Evolutionary conservation across 108 stramenopile genomes (phyloP).

Genomic region (Schizochytrium sp.): DNA sequence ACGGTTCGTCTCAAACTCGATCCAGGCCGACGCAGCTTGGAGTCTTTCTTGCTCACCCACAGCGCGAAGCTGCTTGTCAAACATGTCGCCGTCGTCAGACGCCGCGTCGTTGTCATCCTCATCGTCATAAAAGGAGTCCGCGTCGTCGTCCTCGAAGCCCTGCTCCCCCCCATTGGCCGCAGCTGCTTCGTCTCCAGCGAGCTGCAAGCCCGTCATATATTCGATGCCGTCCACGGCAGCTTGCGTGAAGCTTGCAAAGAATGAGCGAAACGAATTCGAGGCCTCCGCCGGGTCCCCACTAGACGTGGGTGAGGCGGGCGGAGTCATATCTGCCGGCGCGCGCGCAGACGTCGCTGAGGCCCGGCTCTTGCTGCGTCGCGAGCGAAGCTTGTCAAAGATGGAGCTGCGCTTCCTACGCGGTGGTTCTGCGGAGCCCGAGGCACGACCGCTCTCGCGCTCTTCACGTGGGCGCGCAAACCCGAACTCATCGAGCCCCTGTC

Average conservation of each 20-base stretch:
- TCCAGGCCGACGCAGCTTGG: background rate
- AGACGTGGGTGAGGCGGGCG: background rate
- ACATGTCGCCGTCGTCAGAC: background rate
- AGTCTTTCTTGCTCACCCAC: background rate
- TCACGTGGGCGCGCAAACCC: background rate
- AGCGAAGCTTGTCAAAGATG: background rate
- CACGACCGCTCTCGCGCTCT: background rate
- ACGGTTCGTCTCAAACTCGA: slow-evolving; percentile 19
- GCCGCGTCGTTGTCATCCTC: background rate
- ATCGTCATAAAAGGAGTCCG: background rate
- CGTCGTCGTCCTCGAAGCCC: background rate
- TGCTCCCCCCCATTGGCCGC: background rate
- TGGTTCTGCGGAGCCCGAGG: background rate
- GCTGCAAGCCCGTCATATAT: background rate
- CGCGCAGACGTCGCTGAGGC: background rate
- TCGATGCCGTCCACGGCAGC: slow-evolving; percentile 11
- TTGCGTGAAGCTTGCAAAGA: background rate
- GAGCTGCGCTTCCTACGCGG: background rate
- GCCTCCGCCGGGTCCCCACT: background rate
- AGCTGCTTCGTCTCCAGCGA: background rate
- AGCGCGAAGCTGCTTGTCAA: background rate
- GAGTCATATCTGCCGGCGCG: too few relatives aligned
- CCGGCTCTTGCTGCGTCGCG: background rate
- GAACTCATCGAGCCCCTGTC: background rate
- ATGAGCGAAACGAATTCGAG: background rate